Evolutionary conservation across 1,284 basidiomycete species (phyloP).

Genomic region (Rhodotorula sp.): DNA sequence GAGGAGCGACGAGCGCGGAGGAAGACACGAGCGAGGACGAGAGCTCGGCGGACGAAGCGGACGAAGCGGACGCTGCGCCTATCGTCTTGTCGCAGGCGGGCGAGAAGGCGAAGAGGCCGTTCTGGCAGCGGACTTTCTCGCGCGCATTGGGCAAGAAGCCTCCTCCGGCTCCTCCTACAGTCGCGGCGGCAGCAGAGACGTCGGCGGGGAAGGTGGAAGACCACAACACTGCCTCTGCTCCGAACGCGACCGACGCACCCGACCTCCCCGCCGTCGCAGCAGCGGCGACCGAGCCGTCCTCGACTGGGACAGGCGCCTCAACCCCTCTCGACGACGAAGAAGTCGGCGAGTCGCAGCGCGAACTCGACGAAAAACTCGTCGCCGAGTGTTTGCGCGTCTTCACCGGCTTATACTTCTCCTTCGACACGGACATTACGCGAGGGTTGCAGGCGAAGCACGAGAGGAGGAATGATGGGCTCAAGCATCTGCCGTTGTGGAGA

Average conservation of each 20-base stretch:
- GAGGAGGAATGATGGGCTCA: conserved; percentile 55
- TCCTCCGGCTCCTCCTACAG: neutral
- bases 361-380: conserved; percentile 69
- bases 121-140: conserved; percentile 30
- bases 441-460: conserved; percentile 53
- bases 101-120: conserved; percentile 10
- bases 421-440: conserved; percentile 55
- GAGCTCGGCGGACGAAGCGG: conserved; percentile 53
- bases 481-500: conserved; percentile 77
- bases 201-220: neutral
- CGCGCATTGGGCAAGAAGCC: neutral
- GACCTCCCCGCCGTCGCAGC: conserved; percentile 1
- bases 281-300: neutral
- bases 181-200: too few species aligned
- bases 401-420: conserved; percentile 71
- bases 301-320: neutral
- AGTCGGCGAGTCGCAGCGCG: conserved; percentile 52
- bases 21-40: conserved; percentile 58
- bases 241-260: neutral
- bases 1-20: conserved; percentile 10
- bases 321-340: conserved; percentile 8
- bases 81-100: neutral
- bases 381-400: conserved; percentile 68
- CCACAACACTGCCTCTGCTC: conserved; percentile 2
- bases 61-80: conserved; percentile 27